Conservation (phyloP, 2,329 filamentous ascomycete species). For the Fusarium sp. region DNA sequence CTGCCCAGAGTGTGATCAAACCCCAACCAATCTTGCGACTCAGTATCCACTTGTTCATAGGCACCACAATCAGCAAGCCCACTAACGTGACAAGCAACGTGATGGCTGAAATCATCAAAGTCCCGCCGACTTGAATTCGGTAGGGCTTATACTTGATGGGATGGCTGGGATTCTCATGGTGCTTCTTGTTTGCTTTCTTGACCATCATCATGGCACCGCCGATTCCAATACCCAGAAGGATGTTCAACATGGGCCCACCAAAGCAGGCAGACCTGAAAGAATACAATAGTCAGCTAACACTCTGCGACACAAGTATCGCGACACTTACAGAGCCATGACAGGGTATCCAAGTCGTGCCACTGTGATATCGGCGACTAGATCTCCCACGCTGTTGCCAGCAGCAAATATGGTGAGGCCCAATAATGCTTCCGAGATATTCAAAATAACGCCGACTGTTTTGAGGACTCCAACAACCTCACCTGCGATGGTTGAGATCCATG, state of each 20-base stretch:
- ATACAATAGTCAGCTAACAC: slow-evolving; percentile 15
- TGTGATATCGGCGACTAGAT: slow-evolving; percentile 94
- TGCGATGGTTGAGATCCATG: slow-evolving; percentile 96
- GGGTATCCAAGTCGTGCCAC: slow-evolving; percentile 94
- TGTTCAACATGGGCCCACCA: slow-evolving; percentile 98
- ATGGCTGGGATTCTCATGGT: slow-evolving; percentile 75
- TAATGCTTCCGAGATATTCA: slow-evolving; percentile 94
- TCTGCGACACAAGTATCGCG: not conserved
- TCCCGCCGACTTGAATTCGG: slow-evolving; percentile 84
- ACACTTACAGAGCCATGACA: slow-evolving; percentile 85
- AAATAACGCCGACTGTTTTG: slow-evolving; percentile 91
- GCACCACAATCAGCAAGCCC: slow-evolving; percentile 83
- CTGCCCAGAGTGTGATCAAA: slow-evolving; percentile 82
- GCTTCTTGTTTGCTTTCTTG: slow-evolving; percentile 73
- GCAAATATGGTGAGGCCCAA: slow-evolving; percentile 96
- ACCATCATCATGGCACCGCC: slow-evolving; percentile 91
- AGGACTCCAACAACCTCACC: slow-evolving; percentile 95
- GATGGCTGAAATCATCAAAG: slow-evolving; percentile 86
- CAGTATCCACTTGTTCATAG: slow-evolving; percentile 88
- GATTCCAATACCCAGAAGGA: slow-evolving; percentile 92
- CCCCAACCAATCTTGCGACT: slow-evolving; percentile 84
- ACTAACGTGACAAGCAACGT: slow-evolving; percentile 85
- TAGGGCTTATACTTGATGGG: slow-evolving; percentile 80
- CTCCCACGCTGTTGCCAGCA: slow-evolving; percentile 93
- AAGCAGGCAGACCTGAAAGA: slow-evolving; percentile 82